Evolutionary conservation across 2,329 filamentous ascomycete species (phyloP), one percentile per base, ranked within the genome.

Genomic region (Ophiostoma sp.): DNA sequence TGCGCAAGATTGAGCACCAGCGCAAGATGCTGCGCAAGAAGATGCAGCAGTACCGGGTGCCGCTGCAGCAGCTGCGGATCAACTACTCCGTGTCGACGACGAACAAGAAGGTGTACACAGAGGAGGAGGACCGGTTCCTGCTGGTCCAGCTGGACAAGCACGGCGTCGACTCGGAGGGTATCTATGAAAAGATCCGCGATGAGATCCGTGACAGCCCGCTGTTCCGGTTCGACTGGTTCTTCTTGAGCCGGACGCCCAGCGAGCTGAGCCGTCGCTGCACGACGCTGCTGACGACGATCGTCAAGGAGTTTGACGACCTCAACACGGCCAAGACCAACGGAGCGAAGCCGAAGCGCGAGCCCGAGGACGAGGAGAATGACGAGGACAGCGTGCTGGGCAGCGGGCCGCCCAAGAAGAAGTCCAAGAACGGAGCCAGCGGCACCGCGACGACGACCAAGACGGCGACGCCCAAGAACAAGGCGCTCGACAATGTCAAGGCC

Each of bases 181-280:
- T 99, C 71, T 96, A 95, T 77, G 95, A 99, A 74, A 89, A 88
- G 77, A 97, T 99, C 76, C 89, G 95, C n/a, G 94, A 98, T 72
- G 95, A 98, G 77, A 97, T 99, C 72, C 90, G 93, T 45, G 93
- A 97, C 72, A 94, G 90, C 68, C 93, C 95, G 9, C 82, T 99
- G 3, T 99, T 99, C 85, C 88, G 95, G 52, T 99, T 99, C 75
- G 95, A 99, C 77, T 99, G 96, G 96, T 99, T 99, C 82, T 97
- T 99, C 83, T 84, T 99, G 55, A 96, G 92, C 77, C 87, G 95
- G 63, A 99, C 94, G 4, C 92, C 95, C 0, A 89, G 93, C 65
- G 95, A 99, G 79, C 90, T 99, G 74, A 90, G 92, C 71, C 89
- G 95, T 74, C 87, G 96, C 66, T 98, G 95, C 80, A 96, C 91